phyloP scores from a whole-genome alignment of 192 early-diverging fungal genomes.

The Geosiphon pyriformis region DNA sequence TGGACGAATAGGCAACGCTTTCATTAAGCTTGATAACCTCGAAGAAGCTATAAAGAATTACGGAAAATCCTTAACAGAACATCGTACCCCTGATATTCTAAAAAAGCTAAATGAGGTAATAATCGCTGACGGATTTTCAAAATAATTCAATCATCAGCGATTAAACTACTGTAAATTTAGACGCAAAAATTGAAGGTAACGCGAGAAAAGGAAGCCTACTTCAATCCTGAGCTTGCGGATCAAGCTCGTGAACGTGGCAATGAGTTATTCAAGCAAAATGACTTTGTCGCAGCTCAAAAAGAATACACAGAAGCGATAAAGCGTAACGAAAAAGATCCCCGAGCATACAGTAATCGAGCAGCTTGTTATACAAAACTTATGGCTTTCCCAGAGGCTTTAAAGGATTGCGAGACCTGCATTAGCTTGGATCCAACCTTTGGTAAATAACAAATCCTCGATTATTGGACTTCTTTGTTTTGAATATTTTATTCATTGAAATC shows the following conservation, averaged over 20 bases:
- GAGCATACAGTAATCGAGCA: slow-evolving; percentile 94
- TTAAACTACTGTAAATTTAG: no score
- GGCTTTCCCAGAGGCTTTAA: slow-evolving; percentile 89
- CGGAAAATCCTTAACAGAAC: slow-evolving; percentile 90
- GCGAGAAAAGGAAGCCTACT: slow-evolving; percentile 81
- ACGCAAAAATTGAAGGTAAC: slow-evolving; percentile 77
- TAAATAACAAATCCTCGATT: slow-evolving; percentile 19
- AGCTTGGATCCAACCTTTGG: slow-evolving; percentile 77
- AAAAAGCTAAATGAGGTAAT: slow-evolving; percentile 72
- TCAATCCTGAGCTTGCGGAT: slow-evolving; percentile 72
- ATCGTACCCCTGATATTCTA: slow-evolving; percentile 89
- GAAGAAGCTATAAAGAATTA: slow-evolving; percentile 89
- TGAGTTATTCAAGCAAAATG: slow-evolving; percentile 82
- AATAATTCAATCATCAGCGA: neutral
- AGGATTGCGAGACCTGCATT: slow-evolving; percentile 90
- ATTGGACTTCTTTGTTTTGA: neutral
- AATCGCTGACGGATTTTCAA: neutral
- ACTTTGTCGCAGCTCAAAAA: slow-evolving; percentile 83
- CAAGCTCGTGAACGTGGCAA: slow-evolving; percentile 94
- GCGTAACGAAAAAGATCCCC: slow-evolving; percentile 84
- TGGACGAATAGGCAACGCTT: slow-evolving; percentile 86
- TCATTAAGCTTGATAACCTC: slow-evolving; percentile 71
- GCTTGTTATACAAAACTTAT: slow-evolving; percentile 93
- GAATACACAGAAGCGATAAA: slow-evolving; percentile 96
- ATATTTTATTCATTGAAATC: no score